Evolutionary conservation across 345 rosid genomes (phyloP).

Genomic region (Zanthoxylum bungeanum): DNA sequence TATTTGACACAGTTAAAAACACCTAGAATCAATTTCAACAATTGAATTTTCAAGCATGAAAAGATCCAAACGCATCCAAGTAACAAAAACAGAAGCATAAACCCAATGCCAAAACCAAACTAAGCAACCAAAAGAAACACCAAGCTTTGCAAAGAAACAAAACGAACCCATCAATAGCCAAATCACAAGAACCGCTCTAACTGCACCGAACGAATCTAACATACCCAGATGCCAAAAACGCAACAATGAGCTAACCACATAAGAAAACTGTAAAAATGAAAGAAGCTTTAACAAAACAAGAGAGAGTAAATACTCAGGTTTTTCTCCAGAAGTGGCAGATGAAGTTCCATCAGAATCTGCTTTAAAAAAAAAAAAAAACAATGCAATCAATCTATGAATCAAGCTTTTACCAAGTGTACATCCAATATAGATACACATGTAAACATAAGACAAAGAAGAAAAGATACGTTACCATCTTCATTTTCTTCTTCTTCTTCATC

Average conservation of each 20-base stretch:
- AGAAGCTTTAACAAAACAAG: constrained; percentile 6
- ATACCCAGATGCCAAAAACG: constrained; percentile 14
- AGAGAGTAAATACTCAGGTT: constrained; percentile 56
- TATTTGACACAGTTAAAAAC: not conserved
- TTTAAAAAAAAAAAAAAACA: constrained; percentile 1
- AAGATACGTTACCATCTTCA: constrained; percentile 18
- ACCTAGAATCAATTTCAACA: not conserved
- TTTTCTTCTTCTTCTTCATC: constrained; percentile 27
- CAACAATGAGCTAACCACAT: constrained; percentile 1
- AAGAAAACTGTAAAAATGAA: constrained; percentile 12
- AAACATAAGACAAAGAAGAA: not conserved
- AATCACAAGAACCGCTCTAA: constrained; percentile 15
- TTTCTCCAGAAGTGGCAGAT: constrained; percentile 50
- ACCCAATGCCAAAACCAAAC: constrained; percentile 16
- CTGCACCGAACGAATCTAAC: not conserved
- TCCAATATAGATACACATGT: constrained; percentile 16
- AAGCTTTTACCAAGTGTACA: constrained; percentile 16
- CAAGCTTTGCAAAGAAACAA: not conserved
- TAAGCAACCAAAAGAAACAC: constrained; percentile 3
- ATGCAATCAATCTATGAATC: constrained; percentile 19
- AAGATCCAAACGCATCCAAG: constrained; percentile 4
- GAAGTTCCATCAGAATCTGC: constrained; percentile 62
- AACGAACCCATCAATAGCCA: constrained; percentile 15
- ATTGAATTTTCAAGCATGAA: not conserved
- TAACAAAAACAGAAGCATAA: constrained; percentile 9